Percentiles rank a stretch among this genome's conserved stretches.
These are phyloP conservation scores for Plasmodium gaboni DNA, from an alignment of 169 alveolate genomes.

Conservation along the genomic window DNA sequence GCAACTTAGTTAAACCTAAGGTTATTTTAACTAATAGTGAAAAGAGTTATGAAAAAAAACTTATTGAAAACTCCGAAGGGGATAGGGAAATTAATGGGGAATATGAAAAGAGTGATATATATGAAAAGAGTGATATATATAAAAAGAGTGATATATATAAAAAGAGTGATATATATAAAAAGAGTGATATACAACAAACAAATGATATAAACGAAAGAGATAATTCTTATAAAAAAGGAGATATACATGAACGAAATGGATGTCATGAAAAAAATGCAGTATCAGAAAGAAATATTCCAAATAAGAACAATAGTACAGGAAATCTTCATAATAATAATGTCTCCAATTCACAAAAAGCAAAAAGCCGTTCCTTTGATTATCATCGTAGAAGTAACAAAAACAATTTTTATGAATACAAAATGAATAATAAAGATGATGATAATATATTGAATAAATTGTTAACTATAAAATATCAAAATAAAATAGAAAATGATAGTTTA, in stretches of 20 bases:
- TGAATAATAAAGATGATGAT: slow-evolving; percentile 5
- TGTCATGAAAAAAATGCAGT: neutral
- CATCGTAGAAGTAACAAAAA: neutral
- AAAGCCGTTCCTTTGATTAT: neutral
- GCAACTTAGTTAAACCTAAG: slow-evolving; percentile 36
- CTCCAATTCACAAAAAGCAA: neutral
- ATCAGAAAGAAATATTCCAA: neutral
- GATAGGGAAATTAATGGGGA: neutral
- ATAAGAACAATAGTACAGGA: neutral
- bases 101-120: neutral
- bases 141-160: neutral
- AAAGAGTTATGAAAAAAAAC: neutral
- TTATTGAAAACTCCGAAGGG: neutral
- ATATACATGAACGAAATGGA: neutral
- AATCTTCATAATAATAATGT: neutral
- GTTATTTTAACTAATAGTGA: slow-evolving; percentile 47
- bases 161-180: neutral
- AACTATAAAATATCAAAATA: slow-evolving; percentile 26
- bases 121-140: neutral
- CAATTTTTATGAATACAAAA: too few relatives aligned
- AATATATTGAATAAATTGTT: slow-evolving; percentile 35
- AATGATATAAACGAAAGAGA: neutral
- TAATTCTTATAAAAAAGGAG: neutral
- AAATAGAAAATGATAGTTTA: neutral
- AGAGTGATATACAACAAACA: neutral